A percentile compares a stretch with the other conserved stretches of the same genome.
These are phyloP conservation scores for Straminergon stramineum DNA, from an alignment of 225 moss, liverwort and hornwort species.

Conservation along the genomic window DNA sequence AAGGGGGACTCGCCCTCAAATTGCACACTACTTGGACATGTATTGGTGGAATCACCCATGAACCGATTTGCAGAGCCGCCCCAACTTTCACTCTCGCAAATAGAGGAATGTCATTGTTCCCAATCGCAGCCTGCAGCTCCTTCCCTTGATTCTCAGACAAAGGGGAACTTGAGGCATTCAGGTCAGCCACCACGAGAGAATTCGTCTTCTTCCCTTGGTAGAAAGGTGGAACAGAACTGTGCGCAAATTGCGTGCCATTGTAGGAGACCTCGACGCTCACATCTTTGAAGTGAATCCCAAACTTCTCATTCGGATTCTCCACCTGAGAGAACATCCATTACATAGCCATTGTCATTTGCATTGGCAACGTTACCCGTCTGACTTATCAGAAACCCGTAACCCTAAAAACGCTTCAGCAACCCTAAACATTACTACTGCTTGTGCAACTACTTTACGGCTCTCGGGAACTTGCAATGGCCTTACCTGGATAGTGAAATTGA, in stretches of 20 bases:
- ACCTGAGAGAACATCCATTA: not conserved
- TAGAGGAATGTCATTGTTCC: constrained; percentile 20
- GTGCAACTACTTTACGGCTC: not conserved
- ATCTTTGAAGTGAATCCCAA: constrained; percentile 37
- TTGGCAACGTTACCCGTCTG: too few relatives aligned
- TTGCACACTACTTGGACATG: constrained; percentile 23
- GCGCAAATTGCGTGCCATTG: constrained; percentile 25
- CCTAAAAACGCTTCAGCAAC: not conserved
- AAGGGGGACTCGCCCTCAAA: constrained; percentile 22
- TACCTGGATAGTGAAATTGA: constrained; percentile 25
- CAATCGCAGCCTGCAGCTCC: constrained; percentile 20
- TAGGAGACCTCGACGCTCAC: constrained; percentile 12
- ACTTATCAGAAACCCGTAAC: too few relatives aligned
- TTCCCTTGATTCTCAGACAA: constrained; percentile 24
- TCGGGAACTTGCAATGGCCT: too few relatives aligned
- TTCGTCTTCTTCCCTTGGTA: constrained; percentile 18
- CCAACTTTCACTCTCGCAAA: constrained; percentile 5
- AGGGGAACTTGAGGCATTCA: constrained; percentile 26
- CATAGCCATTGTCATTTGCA: not conserved
- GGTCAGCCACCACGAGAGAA: not conserved
- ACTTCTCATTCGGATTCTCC: constrained; percentile 34
- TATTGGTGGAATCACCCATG: constrained; percentile 8
- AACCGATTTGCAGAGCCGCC: constrained; percentile 17
- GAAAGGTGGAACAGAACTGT: constrained; percentile 8
- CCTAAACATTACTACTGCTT: too few relatives aligned